These are phyloP conservation scores for Dalbergia oliveri DNA, from an alignment of 306 rosid genomes.

Conservation along the genomic window DNA sequence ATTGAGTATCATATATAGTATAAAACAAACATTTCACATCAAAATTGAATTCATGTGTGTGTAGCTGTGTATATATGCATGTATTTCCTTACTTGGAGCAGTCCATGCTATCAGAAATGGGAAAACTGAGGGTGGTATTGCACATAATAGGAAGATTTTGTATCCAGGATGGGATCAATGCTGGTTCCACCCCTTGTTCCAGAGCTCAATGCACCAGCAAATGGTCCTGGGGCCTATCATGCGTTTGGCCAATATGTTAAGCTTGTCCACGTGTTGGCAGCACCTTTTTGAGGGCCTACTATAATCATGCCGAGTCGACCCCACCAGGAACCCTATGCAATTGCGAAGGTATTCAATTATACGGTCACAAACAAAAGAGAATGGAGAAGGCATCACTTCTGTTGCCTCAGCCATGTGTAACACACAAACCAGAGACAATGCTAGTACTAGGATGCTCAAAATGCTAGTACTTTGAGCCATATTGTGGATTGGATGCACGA, in stretches of 20 bases:
- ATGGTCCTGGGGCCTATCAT: slow-evolving; percentile 37
- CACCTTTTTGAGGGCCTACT: slow-evolving; percentile 30
- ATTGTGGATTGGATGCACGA: background rate
- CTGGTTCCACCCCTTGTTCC: slow-evolving; percentile 40
- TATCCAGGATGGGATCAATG: slow-evolving; percentile 21
- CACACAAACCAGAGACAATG: background rate
- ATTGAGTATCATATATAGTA: too few species aligned
- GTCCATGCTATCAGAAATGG: slow-evolving; percentile 57
- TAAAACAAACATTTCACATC: too few species aligned
- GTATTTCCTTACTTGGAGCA: slow-evolving; percentile 41
- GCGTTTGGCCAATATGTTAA: slow-evolving; percentile 44
- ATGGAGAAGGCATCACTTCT: background rate
- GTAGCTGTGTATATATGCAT: too few species aligned
- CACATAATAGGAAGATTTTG: slow-evolving; percentile 46
- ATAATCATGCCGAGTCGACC: background rate
- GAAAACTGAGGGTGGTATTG: slow-evolving; percentile 51
- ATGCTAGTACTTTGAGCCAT: background rate
- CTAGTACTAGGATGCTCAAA: slow-evolving; percentile 8
- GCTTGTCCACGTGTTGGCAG: slow-evolving; percentile 34
- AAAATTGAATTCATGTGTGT: too few species aligned
- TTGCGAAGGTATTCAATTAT: slow-evolving; percentile 41
- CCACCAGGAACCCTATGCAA: slow-evolving; percentile 48
- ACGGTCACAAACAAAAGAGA: slow-evolving; percentile 36
- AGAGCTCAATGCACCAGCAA: slow-evolving; percentile 50
- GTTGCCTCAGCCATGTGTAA: slow-evolving; percentile 1